Conservation (phyloP, 2,329 filamentous ascomycete species). For the Oidium heveae region DNA sequence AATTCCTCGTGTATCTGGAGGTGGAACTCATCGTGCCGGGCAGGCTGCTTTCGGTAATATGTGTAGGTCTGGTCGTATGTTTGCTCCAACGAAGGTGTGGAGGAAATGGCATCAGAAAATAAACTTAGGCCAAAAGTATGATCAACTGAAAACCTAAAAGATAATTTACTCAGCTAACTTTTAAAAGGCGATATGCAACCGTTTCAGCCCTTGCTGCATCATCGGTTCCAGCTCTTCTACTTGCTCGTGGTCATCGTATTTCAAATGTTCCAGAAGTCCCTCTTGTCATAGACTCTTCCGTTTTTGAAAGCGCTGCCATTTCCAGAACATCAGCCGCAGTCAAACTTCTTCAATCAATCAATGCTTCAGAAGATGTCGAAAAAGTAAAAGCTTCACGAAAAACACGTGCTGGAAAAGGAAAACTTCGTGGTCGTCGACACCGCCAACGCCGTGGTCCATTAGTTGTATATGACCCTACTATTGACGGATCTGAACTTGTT, state of each 20-base stretch:
- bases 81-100: constrained; percentile 99
- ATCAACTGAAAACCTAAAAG: constrained; percentile 1
- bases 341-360: constrained; percentile 68
- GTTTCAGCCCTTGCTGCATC: constrained; percentile 93
- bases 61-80: constrained; percentile 99
- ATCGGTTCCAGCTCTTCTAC: constrained; percentile 76
- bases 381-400: constrained; percentile 96
- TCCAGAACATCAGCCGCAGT: constrained; percentile 76
- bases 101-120: constrained; percentile 99
- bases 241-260: constrained; percentile 94
- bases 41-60: constrained; percentile 99
- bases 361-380: constrained; percentile 70
- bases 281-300: constrained; percentile 77
- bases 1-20: constrained; percentile 99
- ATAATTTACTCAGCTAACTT: constrained; percentile 11
- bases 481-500: constrained; percentile 84
- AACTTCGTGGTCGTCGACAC: constrained; percentile 89
- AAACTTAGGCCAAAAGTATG: constrained; percentile 90
- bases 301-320: constrained; percentile 56
- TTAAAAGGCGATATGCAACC: constrained; percentile 69
- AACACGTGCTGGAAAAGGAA: constrained; percentile 95
- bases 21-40: constrained; percentile 99
- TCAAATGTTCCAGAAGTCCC: constrained; percentile 83
- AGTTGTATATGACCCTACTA: constrained; percentile 88
- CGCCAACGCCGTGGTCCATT: constrained; percentile 94